Conservation (phyloP, 202 grass and related monocot species). For the Carex sylvatica region DNA sequence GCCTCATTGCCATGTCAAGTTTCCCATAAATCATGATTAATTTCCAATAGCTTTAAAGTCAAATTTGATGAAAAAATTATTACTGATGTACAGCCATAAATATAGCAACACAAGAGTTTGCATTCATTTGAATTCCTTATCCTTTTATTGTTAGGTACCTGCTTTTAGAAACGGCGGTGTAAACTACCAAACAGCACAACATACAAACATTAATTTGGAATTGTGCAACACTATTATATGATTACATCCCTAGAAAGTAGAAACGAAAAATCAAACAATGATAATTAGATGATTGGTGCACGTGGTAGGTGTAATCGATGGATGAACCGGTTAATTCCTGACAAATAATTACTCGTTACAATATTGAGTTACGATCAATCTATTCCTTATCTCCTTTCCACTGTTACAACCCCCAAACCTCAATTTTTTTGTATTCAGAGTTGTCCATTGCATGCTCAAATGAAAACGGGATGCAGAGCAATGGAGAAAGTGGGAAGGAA, state of each 20-base stretch:
- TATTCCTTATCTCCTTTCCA: too few relatives aligned
- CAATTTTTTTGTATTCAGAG: too few relatives aligned
- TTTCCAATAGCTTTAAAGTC: too few relatives aligned
- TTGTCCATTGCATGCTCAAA: too few relatives aligned
- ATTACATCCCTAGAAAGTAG: neutral
- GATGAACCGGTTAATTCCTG: slow-evolving; percentile 9
- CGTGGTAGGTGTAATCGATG: slow-evolving; percentile 27
- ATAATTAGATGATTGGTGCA: slow-evolving; percentile 13
- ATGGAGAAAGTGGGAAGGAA: too few relatives aligned
- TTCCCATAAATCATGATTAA: too few relatives aligned
- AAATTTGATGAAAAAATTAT: too few relatives aligned
- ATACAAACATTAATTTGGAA: slow-evolving; percentile 9
- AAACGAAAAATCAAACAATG: neutral
- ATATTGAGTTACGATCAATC: neutral
- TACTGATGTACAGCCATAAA: neutral
- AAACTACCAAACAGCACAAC: neutral
- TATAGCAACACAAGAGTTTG: neutral
- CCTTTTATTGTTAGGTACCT: neutral
- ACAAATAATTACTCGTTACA: neutral
- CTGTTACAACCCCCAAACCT: too few relatives aligned
- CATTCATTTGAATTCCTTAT: neutral
- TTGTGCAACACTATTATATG: neutral
- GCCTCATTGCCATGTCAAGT: too few relatives aligned
- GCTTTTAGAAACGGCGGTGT: neutral
- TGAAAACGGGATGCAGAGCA: too few relatives aligned